Evolutionary conservation across 108 stramenopile genomes (phyloP).

Genomic region (Phaeodactylum tricornutum): DNA sequence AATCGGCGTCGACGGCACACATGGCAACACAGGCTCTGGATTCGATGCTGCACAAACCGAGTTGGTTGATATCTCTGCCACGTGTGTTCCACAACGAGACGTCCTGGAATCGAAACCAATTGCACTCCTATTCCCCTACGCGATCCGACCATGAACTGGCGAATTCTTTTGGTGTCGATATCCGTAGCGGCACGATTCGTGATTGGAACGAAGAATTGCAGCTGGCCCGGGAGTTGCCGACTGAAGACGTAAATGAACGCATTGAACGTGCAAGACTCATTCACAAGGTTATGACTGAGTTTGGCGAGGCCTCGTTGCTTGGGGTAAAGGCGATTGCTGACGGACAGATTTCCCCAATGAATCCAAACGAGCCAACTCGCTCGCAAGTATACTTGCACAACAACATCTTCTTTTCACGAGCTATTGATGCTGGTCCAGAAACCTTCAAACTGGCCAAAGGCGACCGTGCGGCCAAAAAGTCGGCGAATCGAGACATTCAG

Average conservation of each 20-base stretch:
- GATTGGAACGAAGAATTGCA: constrained; percentile 98
- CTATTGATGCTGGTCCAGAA: constrained; percentile 73
- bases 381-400: constrained; percentile 94
- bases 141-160: constrained; percentile 72
- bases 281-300: constrained; percentile 83
- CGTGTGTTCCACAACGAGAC: constrained; percentile 11
- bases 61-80: constrained; percentile 55
- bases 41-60: constrained; percentile 45
- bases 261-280: constrained; percentile 77
- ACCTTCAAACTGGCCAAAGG: constrained; percentile 72
- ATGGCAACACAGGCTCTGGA: constrained; percentile 43
- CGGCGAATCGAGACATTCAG: constrained; percentile 53
- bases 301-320: constrained; percentile 75
- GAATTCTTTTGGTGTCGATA: constrained; percentile 76
- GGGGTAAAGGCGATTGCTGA: constrained; percentile 79
- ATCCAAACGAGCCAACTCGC: constrained; percentile 78
- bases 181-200: constrained; percentile 61
- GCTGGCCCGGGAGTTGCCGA: constrained; percentile 75
- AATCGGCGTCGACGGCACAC: constrained; percentile 8
- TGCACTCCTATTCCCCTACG: constrained; percentile 44
- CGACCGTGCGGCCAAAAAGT: constrained; percentile 58
- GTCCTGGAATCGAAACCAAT: constrained; percentile 17
- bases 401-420: constrained; percentile 92
- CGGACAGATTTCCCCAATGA: constrained; percentile 86
- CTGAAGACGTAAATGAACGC: constrained; percentile 45